Evolutionary conservation across 1,284 basidiomycete genomes (phyloP), one percentile per base, ranked within the genome.

Genomic region (Clitocybe nebularis): DNA sequence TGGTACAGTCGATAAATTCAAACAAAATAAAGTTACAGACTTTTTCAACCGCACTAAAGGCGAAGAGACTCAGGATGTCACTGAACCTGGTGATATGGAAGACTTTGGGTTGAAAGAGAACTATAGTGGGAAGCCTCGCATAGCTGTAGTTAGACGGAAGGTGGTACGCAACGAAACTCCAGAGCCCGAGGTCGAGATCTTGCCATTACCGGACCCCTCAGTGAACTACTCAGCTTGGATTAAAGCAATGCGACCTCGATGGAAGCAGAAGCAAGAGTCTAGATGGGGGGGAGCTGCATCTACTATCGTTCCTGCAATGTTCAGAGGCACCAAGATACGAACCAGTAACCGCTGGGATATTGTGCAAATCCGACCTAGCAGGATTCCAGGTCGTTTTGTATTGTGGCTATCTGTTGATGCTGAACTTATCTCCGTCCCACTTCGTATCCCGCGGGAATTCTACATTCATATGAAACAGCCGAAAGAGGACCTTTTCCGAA

Each of bases 11-110:
- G 96, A 99, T 74, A 96, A 92, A 67, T 97, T 97, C 72, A 93
- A 92, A 60, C 96, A 99, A 63, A 93, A 95, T 67, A 97, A 94
- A 64, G 72, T 99, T 33, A 95, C 93, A 0, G 93, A 97, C 56
- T 97, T 98, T 70, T 99, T 99, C 70, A 77, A 71, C 34, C 72
- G 68, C 49, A 71, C 70, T 53, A 59, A 61, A n/a, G 59, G 56
- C 14, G 62, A 59, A 29, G 64, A 62, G 24, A 58, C 54, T 36
- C 52, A 59, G 35, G 56, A 48, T 6, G 61, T 61, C 23, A 58
- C 51, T 3, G 69, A 72, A 22, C 50, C 59, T 8, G 54, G 53
- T 35, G 86, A 89, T 54, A 81, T 88, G 34, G 88, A 89, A 52
- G 89, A 92, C 49, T 68, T 81, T 43, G 79, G 75, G 2, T 38